A percentile compares a stretch with the other conserved stretches of the same genome.
Evolutionary conservation across 148 eudicot genomes (phyloP).

Genomic region (Vaccinium macrocarpon): DNA sequence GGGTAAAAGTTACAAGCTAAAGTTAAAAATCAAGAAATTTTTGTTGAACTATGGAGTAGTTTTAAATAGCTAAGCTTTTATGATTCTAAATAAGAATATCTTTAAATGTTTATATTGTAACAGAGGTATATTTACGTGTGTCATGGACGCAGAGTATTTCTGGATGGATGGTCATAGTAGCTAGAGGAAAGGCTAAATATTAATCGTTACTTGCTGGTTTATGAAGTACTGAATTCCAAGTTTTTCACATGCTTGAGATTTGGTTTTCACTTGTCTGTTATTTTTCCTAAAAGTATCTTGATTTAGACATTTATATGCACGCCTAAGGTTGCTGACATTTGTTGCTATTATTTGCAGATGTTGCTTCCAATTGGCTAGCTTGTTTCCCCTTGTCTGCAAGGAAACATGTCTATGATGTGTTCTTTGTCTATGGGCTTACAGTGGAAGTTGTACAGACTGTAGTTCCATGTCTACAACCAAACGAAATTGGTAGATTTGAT

Average conservation of each 20-base stretch:
- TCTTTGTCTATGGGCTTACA: slow-evolving; percentile 55
- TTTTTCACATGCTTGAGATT: background rate
- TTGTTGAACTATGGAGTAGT: background rate
- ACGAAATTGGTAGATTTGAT: slow-evolving; percentile 32
- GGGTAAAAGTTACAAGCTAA: background rate
- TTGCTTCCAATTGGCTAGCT: slow-evolving; percentile 81
- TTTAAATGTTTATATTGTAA: background rate
- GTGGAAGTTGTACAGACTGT: slow-evolving; percentile 70
- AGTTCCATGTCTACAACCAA: slow-evolving; percentile 65
- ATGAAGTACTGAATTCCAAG: background rate
- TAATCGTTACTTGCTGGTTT: background rate
- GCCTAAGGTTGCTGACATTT: slow-evolving; percentile 16
- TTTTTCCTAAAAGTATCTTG: background rate
- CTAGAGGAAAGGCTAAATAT: background rate
- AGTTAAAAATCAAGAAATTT: background rate
- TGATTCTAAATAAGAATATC: background rate
- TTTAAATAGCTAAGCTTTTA: background rate
- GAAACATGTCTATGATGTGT: slow-evolving; percentile 77
- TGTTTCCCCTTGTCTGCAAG: slow-evolving; percentile 76
- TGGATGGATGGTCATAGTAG: background rate
- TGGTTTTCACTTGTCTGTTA: background rate
- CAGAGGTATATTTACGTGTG: background rate
- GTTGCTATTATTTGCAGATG: slow-evolving; percentile 49
- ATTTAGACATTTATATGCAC: background rate
- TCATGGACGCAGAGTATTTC: background rate